A percentile compares a stretch with the other conserved stretches of the same genome.
Evolutionary conservation across 331 rosid species (phyloP).

Genomic region (Rhamnella rubrinervis): DNA sequence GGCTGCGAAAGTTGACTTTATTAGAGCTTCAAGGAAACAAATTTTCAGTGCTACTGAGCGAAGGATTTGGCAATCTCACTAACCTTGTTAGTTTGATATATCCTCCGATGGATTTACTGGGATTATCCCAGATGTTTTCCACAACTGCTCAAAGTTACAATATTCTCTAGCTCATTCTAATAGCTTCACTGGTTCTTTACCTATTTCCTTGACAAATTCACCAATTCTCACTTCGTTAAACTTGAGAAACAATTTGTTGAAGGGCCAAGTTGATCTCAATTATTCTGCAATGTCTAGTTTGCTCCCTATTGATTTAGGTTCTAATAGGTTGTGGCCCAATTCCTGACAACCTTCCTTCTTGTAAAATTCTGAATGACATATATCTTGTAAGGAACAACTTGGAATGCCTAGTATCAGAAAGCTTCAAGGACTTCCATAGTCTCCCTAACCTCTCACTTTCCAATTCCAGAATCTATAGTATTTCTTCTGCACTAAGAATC

Average conservation of each 20-base stretch:
- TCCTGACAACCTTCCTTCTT: constrained; percentile 31
- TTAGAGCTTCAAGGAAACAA: constrained; percentile 16
- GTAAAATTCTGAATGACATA: not conserved
- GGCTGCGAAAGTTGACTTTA: not conserved
- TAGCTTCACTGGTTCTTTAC: constrained; percentile 8
- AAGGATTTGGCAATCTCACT: constrained; percentile 19
- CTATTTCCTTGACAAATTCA: constrained; percentile 16
- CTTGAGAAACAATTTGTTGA: constrained; percentile 28
- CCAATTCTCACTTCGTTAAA: constrained; percentile 10
- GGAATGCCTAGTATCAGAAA: constrained; percentile 19
- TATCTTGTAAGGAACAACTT: constrained; percentile 25
- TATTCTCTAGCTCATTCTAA: constrained; percentile 18
- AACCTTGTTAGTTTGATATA: constrained; percentile 25
- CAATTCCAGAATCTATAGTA: constrained; percentile 21
- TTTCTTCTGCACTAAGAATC: constrained; percentile 11
- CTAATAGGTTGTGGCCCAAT: constrained; percentile 29
- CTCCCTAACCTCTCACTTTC: constrained; percentile 27
- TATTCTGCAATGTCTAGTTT: constrained; percentile 25
- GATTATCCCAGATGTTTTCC: constrained; percentile 28
- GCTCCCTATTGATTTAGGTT: constrained; percentile 15
- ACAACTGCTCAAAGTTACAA: not conserved
- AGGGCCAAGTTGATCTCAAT: constrained; percentile 11
- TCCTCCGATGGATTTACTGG: constrained; percentile 18
- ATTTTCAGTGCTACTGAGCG: not conserved
- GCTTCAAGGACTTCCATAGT: constrained; percentile 16